Conservation (phyloP, 345 rosid genomes). For the Mallotus nudiflorus region DNA sequence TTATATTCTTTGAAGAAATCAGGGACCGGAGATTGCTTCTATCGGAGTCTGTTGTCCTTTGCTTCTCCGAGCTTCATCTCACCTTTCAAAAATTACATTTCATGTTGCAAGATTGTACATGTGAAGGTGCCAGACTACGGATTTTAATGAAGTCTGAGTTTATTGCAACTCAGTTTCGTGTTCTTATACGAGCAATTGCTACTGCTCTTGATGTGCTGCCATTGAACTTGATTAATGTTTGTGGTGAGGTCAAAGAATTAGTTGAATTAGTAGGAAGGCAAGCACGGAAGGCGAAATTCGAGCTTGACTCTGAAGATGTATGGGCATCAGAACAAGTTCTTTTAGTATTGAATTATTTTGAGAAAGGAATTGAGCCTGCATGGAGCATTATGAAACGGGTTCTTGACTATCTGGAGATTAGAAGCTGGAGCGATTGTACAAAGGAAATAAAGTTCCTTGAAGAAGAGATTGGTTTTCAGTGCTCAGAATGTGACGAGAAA, state of each 20-base stretch:
- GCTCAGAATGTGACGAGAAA: slow-evolving; percentile 36
- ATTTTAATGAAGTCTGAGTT: slow-evolving; percentile 54
- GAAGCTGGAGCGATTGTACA: slow-evolving; percentile 60
- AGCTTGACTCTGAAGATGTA: slow-evolving; percentile 51
- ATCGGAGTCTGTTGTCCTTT: slow-evolving; percentile 37
- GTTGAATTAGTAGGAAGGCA: slow-evolving; percentile 67
- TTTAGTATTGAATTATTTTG: slow-evolving; percentile 43
- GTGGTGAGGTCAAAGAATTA: slow-evolving; percentile 66
- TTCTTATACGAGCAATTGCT: slow-evolving; percentile 46
- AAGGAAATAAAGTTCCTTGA: slow-evolving; percentile 61
- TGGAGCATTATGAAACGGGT: slow-evolving; percentile 39
- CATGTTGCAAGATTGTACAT: slow-evolving; percentile 66
- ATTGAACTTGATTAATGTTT: slow-evolving; percentile 44
- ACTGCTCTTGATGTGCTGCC: slow-evolving; percentile 61
- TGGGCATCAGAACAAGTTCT: slow-evolving; percentile 36
- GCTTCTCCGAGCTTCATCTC: slow-evolving; percentile 67
- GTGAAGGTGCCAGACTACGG: slow-evolving; percentile 62
- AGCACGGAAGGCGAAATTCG: slow-evolving; percentile 44
- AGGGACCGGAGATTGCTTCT: slow-evolving; percentile 33
- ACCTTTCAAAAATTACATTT: slow-evolving; percentile 66
- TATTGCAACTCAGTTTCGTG: slow-evolving; percentile 51
- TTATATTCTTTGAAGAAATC: slow-evolving; percentile 59
- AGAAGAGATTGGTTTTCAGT: slow-evolving; percentile 44
- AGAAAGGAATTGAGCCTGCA: slow-evolving; percentile 54
- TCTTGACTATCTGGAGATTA: slow-evolving; percentile 52